Evolutionary conservation across 169 alveolate species (phyloP).

Genomic region (Eimeria praecox): DNA sequence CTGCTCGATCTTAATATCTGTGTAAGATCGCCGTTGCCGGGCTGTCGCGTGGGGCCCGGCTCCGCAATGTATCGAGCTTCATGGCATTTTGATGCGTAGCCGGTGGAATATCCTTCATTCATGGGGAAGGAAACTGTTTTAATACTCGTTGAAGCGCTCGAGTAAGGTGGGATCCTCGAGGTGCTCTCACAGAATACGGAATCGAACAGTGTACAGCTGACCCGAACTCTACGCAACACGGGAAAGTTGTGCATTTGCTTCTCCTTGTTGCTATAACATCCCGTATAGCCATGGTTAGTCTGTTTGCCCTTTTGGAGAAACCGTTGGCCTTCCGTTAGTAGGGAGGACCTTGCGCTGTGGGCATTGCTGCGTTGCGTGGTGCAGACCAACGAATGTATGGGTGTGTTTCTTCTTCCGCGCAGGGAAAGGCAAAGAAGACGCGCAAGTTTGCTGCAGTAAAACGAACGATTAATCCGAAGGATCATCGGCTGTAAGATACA

Average conservation of each 20-base stretch:
- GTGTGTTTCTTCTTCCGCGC: neutral
- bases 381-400: neutral
- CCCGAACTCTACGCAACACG: neutral
- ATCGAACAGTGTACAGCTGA: neutral
- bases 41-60: conserved; percentile 29
- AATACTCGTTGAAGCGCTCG: neutral
- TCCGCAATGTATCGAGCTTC: neutral
- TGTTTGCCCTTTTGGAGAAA: neutral
- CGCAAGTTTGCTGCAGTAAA: conserved; percentile 96
- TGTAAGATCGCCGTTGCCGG: neutral
- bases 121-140: neutral
- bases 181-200: neutral
- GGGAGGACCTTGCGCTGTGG: neutral
- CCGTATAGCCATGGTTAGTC: conserved; percentile 35
- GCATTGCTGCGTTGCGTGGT: neutral
- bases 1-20: neutral
- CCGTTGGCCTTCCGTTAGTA: neutral
- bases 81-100: neutral
- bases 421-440: conserved; percentile 91
- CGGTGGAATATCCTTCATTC: neutral
- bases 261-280: neutral
- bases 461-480: conserved; percentile 93
- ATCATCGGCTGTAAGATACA: conserved; percentile 83
- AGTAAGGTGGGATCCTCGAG: neutral
- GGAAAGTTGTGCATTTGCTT: neutral